Conservation (phyloP, 2,329 filamentous ascomycete species). For the Keithomyces neogunnii region DNA sequence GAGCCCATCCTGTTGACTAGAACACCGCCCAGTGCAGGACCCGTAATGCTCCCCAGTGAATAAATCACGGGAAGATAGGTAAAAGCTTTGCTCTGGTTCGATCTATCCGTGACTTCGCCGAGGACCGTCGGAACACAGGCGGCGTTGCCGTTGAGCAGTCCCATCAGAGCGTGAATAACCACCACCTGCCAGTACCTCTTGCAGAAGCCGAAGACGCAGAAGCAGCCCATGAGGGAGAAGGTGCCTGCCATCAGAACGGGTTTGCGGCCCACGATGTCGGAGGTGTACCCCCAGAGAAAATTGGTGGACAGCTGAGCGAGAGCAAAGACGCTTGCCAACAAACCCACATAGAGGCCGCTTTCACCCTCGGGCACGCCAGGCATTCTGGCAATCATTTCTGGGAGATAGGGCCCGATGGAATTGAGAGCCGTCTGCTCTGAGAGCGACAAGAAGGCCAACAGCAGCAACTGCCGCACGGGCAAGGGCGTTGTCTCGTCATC, state of each 20-base stretch:
- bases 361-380: constrained; percentile 64
- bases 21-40: constrained; percentile 82
- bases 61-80: constrained; percentile 96
- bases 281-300: constrained; percentile 50
- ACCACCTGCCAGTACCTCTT: constrained; percentile 75
- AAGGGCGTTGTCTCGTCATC: constrained; percentile 60
- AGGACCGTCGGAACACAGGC: constrained; percentile 89
- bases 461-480: constrained; percentile 71
- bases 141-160: constrained; percentile 88
- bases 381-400: constrained; percentile 82
- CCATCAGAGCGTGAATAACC: constrained; percentile 81
- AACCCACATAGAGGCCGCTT: constrained; percentile 80
- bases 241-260: constrained; percentile 73
- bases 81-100: constrained; percentile 89
- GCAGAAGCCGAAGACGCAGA: constrained; percentile 82
- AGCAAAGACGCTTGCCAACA: constrained; percentile 85
- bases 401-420: constrained; percentile 90
- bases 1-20: constrained; percentile 57
- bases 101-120: constrained; percentile 89
- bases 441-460: constrained; percentile 81
- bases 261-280: constrained; percentile 64
- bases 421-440: constrained; percentile 96
- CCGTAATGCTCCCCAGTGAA: constrained; percentile 85
- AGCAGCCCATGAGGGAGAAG: constrained; percentile 71
- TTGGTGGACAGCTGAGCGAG: constrained; percentile 88